Evolutionary conservation across 768 basidiomycete species (phyloP), one percentile per base, ranked within the genome.

Genomic region (Coprinopsis strossmayeri): DNA sequence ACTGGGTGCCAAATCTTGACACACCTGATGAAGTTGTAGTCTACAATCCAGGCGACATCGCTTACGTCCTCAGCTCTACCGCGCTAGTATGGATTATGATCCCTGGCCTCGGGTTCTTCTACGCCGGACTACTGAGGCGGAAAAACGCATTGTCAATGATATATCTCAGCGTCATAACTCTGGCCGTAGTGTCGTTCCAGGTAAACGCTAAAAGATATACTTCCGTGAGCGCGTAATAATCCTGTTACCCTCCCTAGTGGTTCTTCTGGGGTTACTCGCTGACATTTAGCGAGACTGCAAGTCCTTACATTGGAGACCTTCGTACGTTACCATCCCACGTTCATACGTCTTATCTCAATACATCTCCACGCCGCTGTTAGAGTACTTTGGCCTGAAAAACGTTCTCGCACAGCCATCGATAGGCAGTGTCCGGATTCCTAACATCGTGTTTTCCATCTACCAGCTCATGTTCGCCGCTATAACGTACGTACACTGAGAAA

Each of bases 241-340:
- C 3, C 20, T 32, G 5, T 26, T 52, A 51, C 13, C 15, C 15
- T 15, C 30, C 35, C 10, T 53, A 92, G 85, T 94, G 91, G 91
- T 93, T 91, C 73, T 93, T 95, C 75, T 96, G 94, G 94, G 94
- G 94, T 1, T 97, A 77, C 69, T 93, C 91, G 1, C 72, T 98
- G 20, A 79, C 94, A 0, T 98, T 98, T 70, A 87, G 84, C 52
- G 87, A 91, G 12, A 79, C 75, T 0, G 90, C 74, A 3, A 71
- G 67, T 52, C 53, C 57, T n/a, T 98, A 75, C 64, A 95, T 99
- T 53, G 95, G 95, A 9, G 70, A 95, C 57, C 76, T 99, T 27
- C 73, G 87, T 85, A 52, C 44, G 83, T 69, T 23, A 1, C 28
- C 51, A 39, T 34, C 25, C 28, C 53, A 40, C 2, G 17, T 24